Base-by-base conservation (phyloP, 2,329 filamentous ascomycete species). In the Alternaria incomplexa region DNA sequence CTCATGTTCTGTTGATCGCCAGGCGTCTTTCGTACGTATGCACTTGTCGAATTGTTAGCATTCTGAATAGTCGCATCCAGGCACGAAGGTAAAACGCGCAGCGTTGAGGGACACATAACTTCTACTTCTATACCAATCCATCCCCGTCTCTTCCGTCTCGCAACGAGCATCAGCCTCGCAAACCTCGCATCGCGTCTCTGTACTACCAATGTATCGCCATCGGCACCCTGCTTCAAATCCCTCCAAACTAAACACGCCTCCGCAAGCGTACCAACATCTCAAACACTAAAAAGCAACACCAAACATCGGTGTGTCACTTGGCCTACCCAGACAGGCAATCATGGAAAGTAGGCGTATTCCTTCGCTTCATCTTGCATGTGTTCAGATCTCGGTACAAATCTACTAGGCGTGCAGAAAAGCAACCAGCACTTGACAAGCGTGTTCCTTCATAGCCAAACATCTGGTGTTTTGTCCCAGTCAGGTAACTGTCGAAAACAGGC, bases 261-360 rank as follows among this genome's bases (percentile, higher is more conserved):
- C 48, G 48, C 30, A 52, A 52, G 48, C 20, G 30, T 52, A 13
- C 48, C 30, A 40, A 36, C 23, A 11, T 52, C 6, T 22, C 13
- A 52, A 8, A 15, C 48, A 36, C 30, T 40, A 52, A 52, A 52
- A 52, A 52, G 30, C 48, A 52, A 40, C 11, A 23, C 20, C 20
- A 25, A 40, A 52, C 30, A 40, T 40, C 48, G 30, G 48, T 52
- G 48, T 40, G 30, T 36, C 48, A 52, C 28, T 52, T 40, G 48
- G 48, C 48, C 30, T 43, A 46, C 55, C 30, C 47, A 58, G 59
- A 53, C 45, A 22, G 59, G 59, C 43, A 58, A 23, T 45, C 43
- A 53, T 62, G 26, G 48, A 62, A 62, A 62, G 47, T 57, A 62
- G 60, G 60, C 60, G 60, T 50, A 44, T 55, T 62, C 60, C 48